Evolutionary conservation across 805 yeast species (phyloP), one percentile per base, ranked within the genome.

Genomic region (Millerozyma acaciae): DNA sequence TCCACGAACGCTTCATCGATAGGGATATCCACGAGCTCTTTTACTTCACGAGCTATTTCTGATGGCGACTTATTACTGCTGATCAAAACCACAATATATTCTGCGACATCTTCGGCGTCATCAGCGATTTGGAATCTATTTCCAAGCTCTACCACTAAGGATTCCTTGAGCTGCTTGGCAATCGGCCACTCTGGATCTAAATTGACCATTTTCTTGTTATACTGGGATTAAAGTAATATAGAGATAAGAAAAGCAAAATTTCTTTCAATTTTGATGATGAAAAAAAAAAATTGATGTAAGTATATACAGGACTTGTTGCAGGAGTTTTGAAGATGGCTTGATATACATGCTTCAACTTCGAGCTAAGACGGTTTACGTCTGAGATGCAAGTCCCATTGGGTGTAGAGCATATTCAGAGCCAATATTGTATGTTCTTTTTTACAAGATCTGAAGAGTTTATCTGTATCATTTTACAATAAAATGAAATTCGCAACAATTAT

Each of bases 1-100:
- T 72, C 70, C 10, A 83, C 70, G 37, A 83, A 80, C 8, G 57
- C 65, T 29, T 64, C 69, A 38, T 78, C 70, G n/a, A 81, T 75
- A 5, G 75, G 75, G 4, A 74, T 71, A 34, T 80, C 82, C 40
- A 81, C 77, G 32, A 83, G 60, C 27, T 75, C 72, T 21, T 74
- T 63, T 19, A 84, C 67, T 49, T 84, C 93, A 13, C 58, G 60
- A 13, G 73, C 69, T 21, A 83, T 79, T 33, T 78, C 83, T 12
- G 65, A 68, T 8, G 80, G 73, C 5, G 76, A 61, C 48, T 80
- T 77, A 45, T 80, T 78, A 44, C 80, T 81, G 9, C 80, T 78
- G 40, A 84, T 80, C 54, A 84, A 63, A 27, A 82, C 71, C n/a
- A 78, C 70, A 36, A 84, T 76, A 49, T 75, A 84, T 55, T 84